A percentile compares a stretch with the other conserved stretches of the same genome.
Evolutionary conservation across 306 rosid species (phyloP).

Genomic region (Alnus rubra): DNA sequence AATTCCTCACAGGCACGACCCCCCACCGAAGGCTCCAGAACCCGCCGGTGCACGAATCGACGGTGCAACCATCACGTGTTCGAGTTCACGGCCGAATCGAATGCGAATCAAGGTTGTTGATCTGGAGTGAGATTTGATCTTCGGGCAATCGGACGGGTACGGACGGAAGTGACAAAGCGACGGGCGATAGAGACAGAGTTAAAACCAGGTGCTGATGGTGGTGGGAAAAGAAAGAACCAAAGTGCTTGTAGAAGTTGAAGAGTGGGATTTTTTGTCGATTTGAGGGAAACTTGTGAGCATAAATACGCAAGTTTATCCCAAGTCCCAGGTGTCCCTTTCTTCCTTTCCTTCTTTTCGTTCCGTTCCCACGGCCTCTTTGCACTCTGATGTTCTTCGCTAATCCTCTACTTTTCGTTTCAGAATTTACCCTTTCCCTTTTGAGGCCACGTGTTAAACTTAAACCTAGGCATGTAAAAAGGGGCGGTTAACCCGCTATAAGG

Average conservation of each 20-base stretch:
- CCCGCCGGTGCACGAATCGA: conserved; percentile 19
- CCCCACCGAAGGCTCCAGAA: neutral
- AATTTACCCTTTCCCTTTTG: neutral
- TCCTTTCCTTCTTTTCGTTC: neutral
- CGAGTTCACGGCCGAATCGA: neutral
- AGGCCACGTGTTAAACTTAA: too few species aligned
- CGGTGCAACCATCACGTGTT: conserved; percentile 22
- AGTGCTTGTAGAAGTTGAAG: conserved; percentile 18
- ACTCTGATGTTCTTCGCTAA: neutral
- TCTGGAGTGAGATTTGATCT: conserved; percentile 23
- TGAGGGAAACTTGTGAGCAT: neutral
- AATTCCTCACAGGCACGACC: neutral
- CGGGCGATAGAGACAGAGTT: conserved; percentile 13
- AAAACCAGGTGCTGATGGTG: conserved; percentile 22
- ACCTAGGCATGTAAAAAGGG: too few species aligned
- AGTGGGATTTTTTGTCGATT: conserved; percentile 10
- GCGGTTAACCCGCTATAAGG: too few species aligned
- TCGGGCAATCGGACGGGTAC: neutral
- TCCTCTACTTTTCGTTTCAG: neutral
- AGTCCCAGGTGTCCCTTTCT: neutral
- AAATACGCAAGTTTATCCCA: neutral
- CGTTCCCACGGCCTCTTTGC: neutral
- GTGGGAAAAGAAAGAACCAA: conserved; percentile 16
- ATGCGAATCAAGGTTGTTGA: neutral
- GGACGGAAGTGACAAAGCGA: conserved; percentile 17